Evolutionary conservation across 2,329 filamentous ascomycete species (phyloP), one percentile per base, ranked within the genome.

Genomic region (Phyllosticta paracitricarpa): DNA sequence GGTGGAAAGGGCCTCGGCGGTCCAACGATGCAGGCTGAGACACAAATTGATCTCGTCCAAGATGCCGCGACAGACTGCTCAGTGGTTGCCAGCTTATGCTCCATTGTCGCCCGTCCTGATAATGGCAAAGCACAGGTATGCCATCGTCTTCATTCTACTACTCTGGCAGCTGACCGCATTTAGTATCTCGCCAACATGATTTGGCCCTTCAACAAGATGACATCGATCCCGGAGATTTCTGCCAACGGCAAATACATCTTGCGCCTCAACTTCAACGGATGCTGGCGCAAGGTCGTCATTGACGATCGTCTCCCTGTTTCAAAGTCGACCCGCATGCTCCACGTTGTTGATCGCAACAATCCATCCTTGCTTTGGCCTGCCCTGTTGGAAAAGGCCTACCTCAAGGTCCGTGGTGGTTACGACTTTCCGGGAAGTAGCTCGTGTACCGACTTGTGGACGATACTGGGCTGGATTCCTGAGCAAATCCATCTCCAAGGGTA

Each of bases 341-440:
- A 96, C 72, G 92, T 97, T 9, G 83, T 95, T 54, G 93, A 97
- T 68, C 84, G 91, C 40, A 86, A 86, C 52, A 91, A 96, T 65
- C 88, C 89, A 3, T 80, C 77, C n/a, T 79, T 95, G 14, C 76
- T 97, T 14, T 97, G 93, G 91, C 94, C 94, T 5, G 91, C 93
- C 2, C 79, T 99, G 4, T 78, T 97, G 17, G 94, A 99, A 72
- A 99, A 99, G 71, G 94, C 94, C 0, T 99, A 99, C 67, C 79
- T 99, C 1, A 99, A 97, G 77, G 85, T 97, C 10, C 84, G 93
- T 61, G 94, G 94, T 28, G 94, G 94, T 35, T 99, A 99, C 72
- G 92, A 99, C 70, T 99, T 99, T 66, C 93, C 94, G 0, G 94
- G 94, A 7, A 97, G 94, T 69, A 97, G 97, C 72, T 97, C 93